These are phyloP conservation scores for Beta lomatogona DNA, from an alignment of 179 eudicot genomes.

Conservation along the genomic window DNA sequence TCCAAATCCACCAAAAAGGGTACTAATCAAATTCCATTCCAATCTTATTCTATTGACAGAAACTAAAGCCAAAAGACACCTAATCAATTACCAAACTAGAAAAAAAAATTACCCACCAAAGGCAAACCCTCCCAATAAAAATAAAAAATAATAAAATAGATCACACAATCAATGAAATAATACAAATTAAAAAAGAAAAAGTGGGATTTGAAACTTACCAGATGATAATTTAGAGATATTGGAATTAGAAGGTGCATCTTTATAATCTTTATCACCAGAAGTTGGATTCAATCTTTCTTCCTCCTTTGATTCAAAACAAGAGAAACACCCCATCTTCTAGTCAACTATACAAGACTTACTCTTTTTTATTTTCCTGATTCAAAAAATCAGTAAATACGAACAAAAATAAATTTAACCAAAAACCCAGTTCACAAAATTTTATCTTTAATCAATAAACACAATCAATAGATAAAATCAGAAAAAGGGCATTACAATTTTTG, in stretches of 20 bases:
- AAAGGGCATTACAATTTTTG: neutral
- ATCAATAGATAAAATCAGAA: neutral
- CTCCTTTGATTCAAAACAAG: slow-evolving; percentile 56
- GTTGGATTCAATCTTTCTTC: slow-evolving; percentile 48
- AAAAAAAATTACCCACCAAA: neutral
- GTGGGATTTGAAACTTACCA: slow-evolving; percentile 31
- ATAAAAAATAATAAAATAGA: neutral
- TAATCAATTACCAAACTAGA: neutral
- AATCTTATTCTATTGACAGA: slow-evolving; percentile 14
- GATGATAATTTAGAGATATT: slow-evolving; percentile 51
- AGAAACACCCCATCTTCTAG: slow-evolving; percentile 44
- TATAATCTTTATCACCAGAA: slow-evolving; percentile 32
- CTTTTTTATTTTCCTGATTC: neutral
- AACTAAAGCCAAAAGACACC: slow-evolving; percentile 14
- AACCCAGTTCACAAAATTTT: slow-evolving; percentile 6
- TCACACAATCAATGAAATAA: neutral
- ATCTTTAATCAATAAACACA: slow-evolving; percentile 5
- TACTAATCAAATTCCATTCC: slow-evolving; percentile 2
- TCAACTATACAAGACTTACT: neutral
- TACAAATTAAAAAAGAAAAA: neutral
- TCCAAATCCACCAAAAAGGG: slow-evolving; percentile 17
- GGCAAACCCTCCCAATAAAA: too few relatives aligned
- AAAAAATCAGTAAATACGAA: neutral
- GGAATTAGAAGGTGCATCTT: slow-evolving; percentile 30
- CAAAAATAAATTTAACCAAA: neutral